Evolutionary conservation across 169 alveolate species (phyloP), one percentile per base, ranked within the genome.

Genomic region (Babesia ovata): DNA sequence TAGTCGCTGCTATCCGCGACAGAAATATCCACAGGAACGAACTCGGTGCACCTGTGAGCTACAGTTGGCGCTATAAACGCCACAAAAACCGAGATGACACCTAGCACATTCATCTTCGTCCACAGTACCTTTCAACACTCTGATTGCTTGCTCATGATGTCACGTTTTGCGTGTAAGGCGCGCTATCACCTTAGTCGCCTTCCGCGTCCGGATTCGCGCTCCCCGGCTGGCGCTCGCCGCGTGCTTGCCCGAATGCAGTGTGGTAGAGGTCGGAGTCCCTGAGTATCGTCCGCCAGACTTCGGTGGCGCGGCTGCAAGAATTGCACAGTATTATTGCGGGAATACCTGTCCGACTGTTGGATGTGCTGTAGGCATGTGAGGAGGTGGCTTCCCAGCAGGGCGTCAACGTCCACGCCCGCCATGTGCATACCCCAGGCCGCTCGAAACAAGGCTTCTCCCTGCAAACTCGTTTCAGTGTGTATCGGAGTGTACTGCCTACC

Each of bases 341-440:
- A 9, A 28, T 63, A 79, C 87, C 87, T 60, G n/a, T 59, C 79
- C 53, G 70, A 21, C 8, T 36, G 28, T 12, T 29, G 62, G 46
- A 79, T 66, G 39, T 74, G 60, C 17, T 52, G 67, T 14, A 52
- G 24, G 28, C 63, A 54, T 52, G 77, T 70, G 21, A 36, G 57
- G 44, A 52, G 22, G 54, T 71, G 73, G 22, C n/a, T 52, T 8
- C 56, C 49, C 49, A 79, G 36, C 22, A 79, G 52, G 45, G 21
- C 39, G 7, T 75, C 53, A 29, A 71, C 84, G 26, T 79, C 87
- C 48, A 65, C 14, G 28, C 77, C 66, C 49, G 81, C 87, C 53
- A 72, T 48, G 75, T 45, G 61, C 54, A 79, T 14, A 33, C 87
- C 87, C 87, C 87, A 79, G 67, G 87, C 48, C n/a, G 63, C 77